phyloP scores from a whole-genome alignment of 2,329 filamentous ascomycete genomes.

The Diaporthe australafricana region DNA sequence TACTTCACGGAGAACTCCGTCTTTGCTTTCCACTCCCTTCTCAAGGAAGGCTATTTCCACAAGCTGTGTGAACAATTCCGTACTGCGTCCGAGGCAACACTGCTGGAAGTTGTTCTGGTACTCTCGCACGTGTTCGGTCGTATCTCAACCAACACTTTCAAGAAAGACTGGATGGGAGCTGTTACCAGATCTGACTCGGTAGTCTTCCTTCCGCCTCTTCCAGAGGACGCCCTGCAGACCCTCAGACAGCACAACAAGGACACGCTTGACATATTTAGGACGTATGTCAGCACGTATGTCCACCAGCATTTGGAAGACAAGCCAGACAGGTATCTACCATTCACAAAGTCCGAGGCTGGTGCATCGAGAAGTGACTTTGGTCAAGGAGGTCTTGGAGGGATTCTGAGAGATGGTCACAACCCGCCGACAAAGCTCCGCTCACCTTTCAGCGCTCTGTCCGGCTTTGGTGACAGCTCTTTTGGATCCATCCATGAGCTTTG shows the following conservation, averaged over 20 bases:
- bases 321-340: conserved; percentile 67
- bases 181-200: conserved; percentile 71
- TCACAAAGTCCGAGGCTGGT: conserved; percentile 63
- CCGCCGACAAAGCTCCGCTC: conserved; percentile 67
- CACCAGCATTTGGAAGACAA: conserved; percentile 67
- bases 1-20: conserved; percentile 82
- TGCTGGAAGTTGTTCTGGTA: conserved; percentile 74
- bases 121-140: conserved; percentile 79
- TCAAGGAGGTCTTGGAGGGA: conserved; percentile 30
- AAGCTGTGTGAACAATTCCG: conserved; percentile 69
- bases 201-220: conserved; percentile 74
- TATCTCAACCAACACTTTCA: conserved; percentile 57
- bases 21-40: conserved; percentile 81
- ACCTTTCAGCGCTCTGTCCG: conserved; percentile 78
- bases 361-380: conserved; percentile 41
- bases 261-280: conserved; percentile 73
- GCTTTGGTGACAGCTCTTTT: conserved; percentile 70
- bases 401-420: conserved; percentile 36
- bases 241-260: conserved; percentile 73
- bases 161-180: conserved; percentile 57
- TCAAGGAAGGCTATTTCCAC: conserved; percentile 77
- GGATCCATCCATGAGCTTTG: conserved; percentile 75
- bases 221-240: conserved; percentile 64
- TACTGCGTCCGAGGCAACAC: conserved; percentile 58
- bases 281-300: conserved; percentile 77